phyloP scores from a whole-genome alignment of 2,329 filamentous ascomycete genomes.

The Bipolaris sorokiniana region DNA sequence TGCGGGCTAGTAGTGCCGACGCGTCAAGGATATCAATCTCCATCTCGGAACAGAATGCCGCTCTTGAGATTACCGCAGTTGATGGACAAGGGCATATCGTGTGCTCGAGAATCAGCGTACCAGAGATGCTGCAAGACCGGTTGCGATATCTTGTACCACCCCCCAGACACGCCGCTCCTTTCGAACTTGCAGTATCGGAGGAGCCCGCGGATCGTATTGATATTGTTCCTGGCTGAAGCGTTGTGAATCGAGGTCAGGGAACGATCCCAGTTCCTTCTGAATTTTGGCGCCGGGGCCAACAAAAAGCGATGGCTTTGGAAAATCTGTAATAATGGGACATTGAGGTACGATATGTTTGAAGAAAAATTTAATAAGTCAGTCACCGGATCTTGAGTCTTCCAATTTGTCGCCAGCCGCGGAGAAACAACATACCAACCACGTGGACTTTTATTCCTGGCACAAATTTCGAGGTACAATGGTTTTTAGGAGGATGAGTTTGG shows the following conservation, averaged over 20 bases:
- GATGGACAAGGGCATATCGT: slow-evolving; percentile 24
- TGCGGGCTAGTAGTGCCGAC: slow-evolving; percentile 10
- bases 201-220: slow-evolving; percentile 3
- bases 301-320: background rate
- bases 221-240: slow-evolving; percentile 6
- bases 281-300: background rate
- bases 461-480: background rate
- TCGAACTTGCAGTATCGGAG: slow-evolving; percentile 5
- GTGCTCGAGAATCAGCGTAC: slow-evolving; percentile 21
- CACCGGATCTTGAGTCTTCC: background rate
- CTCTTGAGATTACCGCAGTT: slow-evolving; percentile 26
- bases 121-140: slow-evolving; percentile 16
- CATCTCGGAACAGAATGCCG: slow-evolving; percentile 18
- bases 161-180: background rate
- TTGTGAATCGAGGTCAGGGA: background rate
- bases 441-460: too few relatives aligned
- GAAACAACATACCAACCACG: background rate
- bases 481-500: background rate
- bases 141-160: background rate
- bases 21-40: slow-evolving; percentile 21
- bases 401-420: background rate
- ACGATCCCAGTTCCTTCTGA: background rate
- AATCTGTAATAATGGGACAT: background rate
- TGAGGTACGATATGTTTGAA: background rate
- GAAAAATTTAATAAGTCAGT: background rate